phyloP scores from a whole-genome alignment of 306 rosid species.

The Rubus parviflorus region DNA sequence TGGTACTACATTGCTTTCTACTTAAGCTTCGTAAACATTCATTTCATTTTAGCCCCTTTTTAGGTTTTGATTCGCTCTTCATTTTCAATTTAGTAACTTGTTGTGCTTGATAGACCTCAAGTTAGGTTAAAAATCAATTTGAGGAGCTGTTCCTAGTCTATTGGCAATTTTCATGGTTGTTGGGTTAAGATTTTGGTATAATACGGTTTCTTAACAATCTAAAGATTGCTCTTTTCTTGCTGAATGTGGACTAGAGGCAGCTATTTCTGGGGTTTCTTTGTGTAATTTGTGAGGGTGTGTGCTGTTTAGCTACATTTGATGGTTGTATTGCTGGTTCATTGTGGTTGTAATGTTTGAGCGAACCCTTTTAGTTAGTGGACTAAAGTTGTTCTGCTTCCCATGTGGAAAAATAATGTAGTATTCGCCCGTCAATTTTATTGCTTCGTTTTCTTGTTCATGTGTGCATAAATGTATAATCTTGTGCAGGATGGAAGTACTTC shows the following conservation, averaged over 20 bases:
- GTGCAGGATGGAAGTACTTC: slow-evolving; percentile 63
- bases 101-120: neutral
- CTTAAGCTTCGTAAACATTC: neutral
- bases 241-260: no score
- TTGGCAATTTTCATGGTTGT: neutral
- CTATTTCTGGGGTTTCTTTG: neutral
- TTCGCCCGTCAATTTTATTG: neutral
- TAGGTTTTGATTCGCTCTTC: neutral
- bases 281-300: neutral
- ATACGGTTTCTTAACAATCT: no score
- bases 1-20: slow-evolving; percentile 24
- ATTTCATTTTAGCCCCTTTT: neutral
- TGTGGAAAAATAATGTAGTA: no score
- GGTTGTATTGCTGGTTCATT: no score
- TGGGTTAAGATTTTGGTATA: neutral
- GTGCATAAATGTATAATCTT: neutral
- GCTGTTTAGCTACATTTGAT: no score
- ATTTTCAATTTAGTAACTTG: neutral
- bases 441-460: slow-evolving; percentile 1
- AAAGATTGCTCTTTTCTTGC: neutral
- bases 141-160: neutral
- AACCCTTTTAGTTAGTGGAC: no score
- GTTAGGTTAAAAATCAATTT: neutral
- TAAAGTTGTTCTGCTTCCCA: no score
- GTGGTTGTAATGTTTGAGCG: no score